These are phyloP conservation scores for Trichocladium uniseriatum DNA, from an alignment of 495 filamentous ascomycete genomes.

Conservation along the genomic window DNA sequence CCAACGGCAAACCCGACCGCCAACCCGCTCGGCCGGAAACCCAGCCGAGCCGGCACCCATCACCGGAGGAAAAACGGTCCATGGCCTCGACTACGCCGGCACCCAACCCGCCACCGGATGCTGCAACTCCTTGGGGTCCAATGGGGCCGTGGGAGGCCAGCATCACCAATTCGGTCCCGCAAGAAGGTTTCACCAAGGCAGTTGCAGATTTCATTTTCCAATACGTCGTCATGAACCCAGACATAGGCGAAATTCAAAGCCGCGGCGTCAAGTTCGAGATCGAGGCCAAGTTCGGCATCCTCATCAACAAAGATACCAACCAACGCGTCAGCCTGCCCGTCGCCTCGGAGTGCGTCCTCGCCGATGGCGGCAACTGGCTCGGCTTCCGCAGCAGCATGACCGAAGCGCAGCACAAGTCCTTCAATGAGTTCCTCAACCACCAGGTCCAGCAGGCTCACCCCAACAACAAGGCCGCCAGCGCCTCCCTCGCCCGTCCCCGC, in stretches of 20 bases:
- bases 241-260: constrained; percentile 43
- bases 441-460: constrained; percentile 47
- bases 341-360: constrained; percentile 55
- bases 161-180: constrained; percentile 54
- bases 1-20: constrained; percentile 33
- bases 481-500: constrained; percentile 27
- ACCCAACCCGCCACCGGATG: constrained; percentile 5
- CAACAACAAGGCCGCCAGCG: constrained; percentile 31
- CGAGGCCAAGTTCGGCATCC: constrained; percentile 78
- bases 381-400: constrained; percentile 80
- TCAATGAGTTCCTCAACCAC: constrained; percentile 75
- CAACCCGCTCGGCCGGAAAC: constrained; percentile 9
- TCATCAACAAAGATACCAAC: constrained; percentile 61
- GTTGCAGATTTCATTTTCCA: constrained; percentile 68
- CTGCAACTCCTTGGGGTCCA: constrained; percentile 9
- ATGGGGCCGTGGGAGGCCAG: constrained; percentile 66
- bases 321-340: constrained; percentile 59
- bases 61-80: constrained; percentile 36
- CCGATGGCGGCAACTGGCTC: constrained; percentile 36
- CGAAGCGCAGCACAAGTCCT: constrained; percentile 60
- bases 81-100: constrained; percentile 12
- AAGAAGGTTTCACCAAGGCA: constrained; percentile 55
- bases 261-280: constrained; percentile 73
- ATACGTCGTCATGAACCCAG: constrained; percentile 52
- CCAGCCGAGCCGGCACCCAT: constrained; percentile 36